These are phyloP conservation scores for Thielaviopsis euricoi DNA, from an alignment of 2,329 filamentous ascomycete species.

Conservation along the genomic window DNA sequence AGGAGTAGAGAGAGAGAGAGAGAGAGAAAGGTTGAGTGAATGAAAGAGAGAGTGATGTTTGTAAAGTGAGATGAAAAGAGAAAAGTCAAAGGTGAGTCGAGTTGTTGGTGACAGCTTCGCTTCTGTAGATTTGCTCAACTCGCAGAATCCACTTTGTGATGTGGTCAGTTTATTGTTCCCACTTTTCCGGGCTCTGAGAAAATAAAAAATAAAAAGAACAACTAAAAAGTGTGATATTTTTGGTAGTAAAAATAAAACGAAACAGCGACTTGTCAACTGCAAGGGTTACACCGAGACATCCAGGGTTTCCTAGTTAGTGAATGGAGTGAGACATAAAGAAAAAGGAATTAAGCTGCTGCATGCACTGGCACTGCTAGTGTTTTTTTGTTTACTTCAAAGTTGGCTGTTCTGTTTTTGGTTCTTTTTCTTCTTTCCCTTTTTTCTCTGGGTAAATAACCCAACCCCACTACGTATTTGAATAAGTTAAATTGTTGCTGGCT, in stretches of 20 bases:
- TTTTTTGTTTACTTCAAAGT: no score
- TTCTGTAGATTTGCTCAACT: not conserved
- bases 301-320: not conserved
- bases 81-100: not conserved
- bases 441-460: no score
- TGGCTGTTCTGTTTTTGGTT: no score
- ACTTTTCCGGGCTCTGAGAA: not conserved
- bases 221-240: not conserved
- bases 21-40: not conserved
- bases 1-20: not conserved
- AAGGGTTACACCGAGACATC: not conserved
- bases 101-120: not conserved
- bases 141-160: not conserved
- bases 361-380: no score
- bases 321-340: no score
- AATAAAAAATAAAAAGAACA: not conserved
- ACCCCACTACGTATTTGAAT: no score
- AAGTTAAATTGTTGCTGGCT: no score
- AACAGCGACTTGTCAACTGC: not conserved
- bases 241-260: not conserved
- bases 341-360: no score
- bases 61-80: not conserved
- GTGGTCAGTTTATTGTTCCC: not conserved
- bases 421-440: no score
- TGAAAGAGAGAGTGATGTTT: not conserved